Percentiles rank a stretch among this genome's conserved stretches.
Evolutionary conservation across 257 asterid genomes (phyloP).

Genomic region (Dorcoceras hygrometricum): DNA sequence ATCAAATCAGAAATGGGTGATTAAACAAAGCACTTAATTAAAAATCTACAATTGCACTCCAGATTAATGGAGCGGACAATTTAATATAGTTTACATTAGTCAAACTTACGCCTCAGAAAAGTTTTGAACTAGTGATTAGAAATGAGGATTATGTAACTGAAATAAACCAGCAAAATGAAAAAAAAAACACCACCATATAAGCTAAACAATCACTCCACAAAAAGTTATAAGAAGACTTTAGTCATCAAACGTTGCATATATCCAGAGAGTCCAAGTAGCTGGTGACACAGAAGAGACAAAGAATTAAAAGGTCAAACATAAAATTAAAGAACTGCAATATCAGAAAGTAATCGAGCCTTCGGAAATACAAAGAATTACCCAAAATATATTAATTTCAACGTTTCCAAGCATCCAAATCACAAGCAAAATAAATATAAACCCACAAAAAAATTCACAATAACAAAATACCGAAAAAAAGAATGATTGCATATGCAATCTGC

Average conservation of each 20-base stretch:
- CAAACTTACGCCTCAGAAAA: background rate
- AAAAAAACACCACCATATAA: background rate
- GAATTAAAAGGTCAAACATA: constrained; percentile 1
- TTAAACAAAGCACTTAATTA: background rate
- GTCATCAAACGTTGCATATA: background rate
- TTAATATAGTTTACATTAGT: background rate
- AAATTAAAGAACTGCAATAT: background rate
- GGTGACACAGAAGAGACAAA: background rate
- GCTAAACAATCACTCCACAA: background rate
- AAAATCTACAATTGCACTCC: background rate
- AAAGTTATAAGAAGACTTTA: too few relatives aligned
- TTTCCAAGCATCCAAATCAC: constrained; percentile 11
- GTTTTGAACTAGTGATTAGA: background rate
- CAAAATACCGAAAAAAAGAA: background rate
- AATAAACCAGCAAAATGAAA: background rate
- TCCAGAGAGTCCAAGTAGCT: background rate
- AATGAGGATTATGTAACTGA: too few relatives aligned
- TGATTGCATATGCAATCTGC: background rate
- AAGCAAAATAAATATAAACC: background rate
- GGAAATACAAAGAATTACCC: background rate
- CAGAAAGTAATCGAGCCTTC: background rate
- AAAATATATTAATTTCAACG: background rate
- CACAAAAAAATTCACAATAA: background rate
- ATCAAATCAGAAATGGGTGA: background rate
- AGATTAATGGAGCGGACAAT: background rate